phyloP scores from a whole-genome alignment of 2,329 filamentous ascomycete genomes.

The Arthrobotrys sinensis region DNA sequence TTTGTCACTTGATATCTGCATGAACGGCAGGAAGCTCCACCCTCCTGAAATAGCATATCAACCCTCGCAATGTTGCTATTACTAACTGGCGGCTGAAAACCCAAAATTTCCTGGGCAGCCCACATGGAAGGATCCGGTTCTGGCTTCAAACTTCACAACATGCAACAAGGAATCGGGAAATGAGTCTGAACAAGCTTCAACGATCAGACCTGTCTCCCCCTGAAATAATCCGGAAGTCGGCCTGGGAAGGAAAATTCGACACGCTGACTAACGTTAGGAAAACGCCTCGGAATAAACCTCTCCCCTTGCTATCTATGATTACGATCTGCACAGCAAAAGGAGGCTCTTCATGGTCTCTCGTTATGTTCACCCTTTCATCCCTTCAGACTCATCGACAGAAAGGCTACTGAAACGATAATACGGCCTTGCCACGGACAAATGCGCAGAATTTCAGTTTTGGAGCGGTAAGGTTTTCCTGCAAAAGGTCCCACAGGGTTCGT shows the following conservation, averaged over 20 bases:
- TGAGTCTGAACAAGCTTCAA: conserved; percentile 36
- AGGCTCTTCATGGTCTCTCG: conserved; percentile 44
- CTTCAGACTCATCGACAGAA: conserved; percentile 9
- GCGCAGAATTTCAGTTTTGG: conserved; percentile 22
- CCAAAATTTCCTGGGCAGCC: conserved; percentile 10
- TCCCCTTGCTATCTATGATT: conserved; percentile 29
- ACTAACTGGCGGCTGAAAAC: conserved; percentile 51
- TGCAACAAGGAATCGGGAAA: conserved; percentile 40
- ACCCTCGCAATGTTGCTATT: conserved; percentile 28
- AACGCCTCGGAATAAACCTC: conserved; percentile 45
- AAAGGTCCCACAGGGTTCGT: conserved; percentile 4
- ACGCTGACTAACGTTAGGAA: conserved; percentile 44
- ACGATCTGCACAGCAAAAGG: conserved; percentile 42
- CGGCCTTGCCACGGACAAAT: conserved; percentile 17
- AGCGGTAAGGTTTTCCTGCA: not conserved
- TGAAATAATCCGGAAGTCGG: conserved; percentile 57
- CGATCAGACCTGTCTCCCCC: conserved; percentile 38
- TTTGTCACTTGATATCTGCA: conserved; percentile 49
- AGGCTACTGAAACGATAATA: conserved; percentile 21
- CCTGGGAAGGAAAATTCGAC: not conserved
- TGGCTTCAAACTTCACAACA: conserved; percentile 23
- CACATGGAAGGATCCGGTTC: conserved; percentile 18
- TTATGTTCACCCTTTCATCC: conserved; percentile 18
- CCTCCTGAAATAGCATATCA: conserved; percentile 45
- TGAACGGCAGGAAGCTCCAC: conserved; percentile 47